Base-by-base conservation (phyloP, 2,329 filamentous ascomycete species). In the Colletotrichum euphorbiae region DNA sequence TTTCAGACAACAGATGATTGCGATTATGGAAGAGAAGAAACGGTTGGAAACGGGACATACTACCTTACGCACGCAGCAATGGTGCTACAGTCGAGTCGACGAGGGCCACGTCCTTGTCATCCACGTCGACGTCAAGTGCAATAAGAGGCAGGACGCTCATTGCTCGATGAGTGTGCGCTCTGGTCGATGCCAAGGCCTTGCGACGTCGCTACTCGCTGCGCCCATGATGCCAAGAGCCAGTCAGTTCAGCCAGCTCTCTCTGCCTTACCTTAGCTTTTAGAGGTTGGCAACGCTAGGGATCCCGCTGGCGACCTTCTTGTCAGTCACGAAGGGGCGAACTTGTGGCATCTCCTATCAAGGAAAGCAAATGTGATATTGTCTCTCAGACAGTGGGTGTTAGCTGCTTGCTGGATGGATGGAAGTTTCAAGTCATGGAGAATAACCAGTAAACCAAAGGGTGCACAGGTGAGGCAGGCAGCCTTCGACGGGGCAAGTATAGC, bases 161-260 rank as follows among this genome's bases (percentile, higher is more conserved):
- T 38, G 45, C 33, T 42, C 57, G 33, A 50, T 42, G 43, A 40
- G 57, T 31, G 57, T 31, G 33, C 19, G 42, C 28, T 13, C 21
- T 13, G 36, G 46, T 42, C 48, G 62, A 58, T 58, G 66, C 66
- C 33, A 55, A 65, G 62, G 45, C 36, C 51, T 19, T 69, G 66
- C 21, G 21, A 21, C 21, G 21, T 4, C 21, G 21, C 21, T 21
- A 4, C 66, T 4, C 21, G 21, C 21, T 21, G 21, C 66, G 66
- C 61, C 57, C 40, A 31, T 21, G 17, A 11, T 36, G 66, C 61
- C 66, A 66, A 69, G 66, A 65, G 46, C 21, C 46, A 11, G 48
- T 33, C n/a, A 51, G 12, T 38, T 15, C 36, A 38, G 13, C 36
- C 36, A 38, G 36, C 13, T 38, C 36, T 15, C 9, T 11, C 6